Evolutionary conservation across 495 filamentous ascomycete species (phyloP), one percentile per base, ranked within the genome.

Genomic region (Patellaria atrata): DNA sequence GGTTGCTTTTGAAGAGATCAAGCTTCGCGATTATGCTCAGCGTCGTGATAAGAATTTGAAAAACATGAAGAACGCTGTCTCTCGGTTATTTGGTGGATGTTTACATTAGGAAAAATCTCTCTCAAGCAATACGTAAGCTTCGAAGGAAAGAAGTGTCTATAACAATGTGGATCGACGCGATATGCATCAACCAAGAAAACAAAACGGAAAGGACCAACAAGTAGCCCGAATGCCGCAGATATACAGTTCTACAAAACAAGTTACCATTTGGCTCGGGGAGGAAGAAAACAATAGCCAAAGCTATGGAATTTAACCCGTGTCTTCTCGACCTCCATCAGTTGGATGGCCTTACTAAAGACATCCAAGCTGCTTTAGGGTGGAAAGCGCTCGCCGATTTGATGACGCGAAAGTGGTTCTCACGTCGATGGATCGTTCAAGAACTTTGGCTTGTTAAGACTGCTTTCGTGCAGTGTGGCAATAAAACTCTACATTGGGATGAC

Each of bases 171-270:
- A 24, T 32, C 18, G 37, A 32, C 27, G 27, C 31, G 15, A 31
- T 39, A 16, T 33, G 28, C 14, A 39, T 39, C 27, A 31, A 38
- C 10, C 26, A 31, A 15, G 27, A 31, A 8, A 13, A 38, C 18
- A 17, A 17, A 6, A 15, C 22, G 7, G 35, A 37, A 16, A 23
- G 35, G 8, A 37, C 20, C 15, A 30, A 17, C 35, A 37, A 37
- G 35, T 37, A 4, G 4, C 30, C 4, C 5, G 9, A 5, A 33
- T 33, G 30, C 8, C 10, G 5, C 16, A 33, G 8, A 33, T 33
- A 8, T 33, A 33, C 30, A 17, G 7, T 18, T 5, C 10, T 9
- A 20, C 30, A 5, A 4, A 16, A 4, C 4, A 15, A 4, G 30
- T 33, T 4, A 4, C 10, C 16, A 16, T 31, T 17, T 31, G 29